Conservation (phyloP, 2,329 filamentous ascomycete species). For the Thyridium curvatum region DNA sequence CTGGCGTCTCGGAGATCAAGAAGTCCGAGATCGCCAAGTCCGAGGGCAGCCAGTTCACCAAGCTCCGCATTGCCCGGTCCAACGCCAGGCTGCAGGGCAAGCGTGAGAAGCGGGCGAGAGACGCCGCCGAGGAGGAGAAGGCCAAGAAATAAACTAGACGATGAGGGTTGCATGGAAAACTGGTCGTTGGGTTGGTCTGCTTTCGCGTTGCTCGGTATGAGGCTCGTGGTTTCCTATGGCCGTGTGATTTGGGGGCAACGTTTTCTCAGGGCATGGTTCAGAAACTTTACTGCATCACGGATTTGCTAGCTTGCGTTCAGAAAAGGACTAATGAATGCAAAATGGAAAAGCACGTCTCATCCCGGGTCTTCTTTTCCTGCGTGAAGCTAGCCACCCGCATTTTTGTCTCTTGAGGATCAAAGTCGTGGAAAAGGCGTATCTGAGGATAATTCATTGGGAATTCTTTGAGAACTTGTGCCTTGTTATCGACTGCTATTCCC, state of each 20-base stretch:
- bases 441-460: no score
- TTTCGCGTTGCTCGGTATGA: constrained; percentile 3
- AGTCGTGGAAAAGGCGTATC: no score
- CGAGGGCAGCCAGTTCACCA: constrained; percentile 81
- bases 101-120: constrained; percentile 89
- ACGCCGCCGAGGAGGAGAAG: constrained; percentile 76
- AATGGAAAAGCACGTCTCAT: constrained; percentile 5
- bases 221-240: constrained; percentile 4
- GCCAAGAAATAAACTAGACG: constrained; percentile 69
- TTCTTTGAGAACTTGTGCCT: no score
- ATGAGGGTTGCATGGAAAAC: constrained; percentile 1
- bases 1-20: constrained; percentile 67
- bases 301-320: constrained; percentile 25
- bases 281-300: constrained; percentile 9
- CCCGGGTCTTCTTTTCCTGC: no score
- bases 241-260: constrained; percentile 2
- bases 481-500: no score
- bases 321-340: constrained; percentile 20
- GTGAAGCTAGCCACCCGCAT: no score
- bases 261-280: constrained; percentile 16
- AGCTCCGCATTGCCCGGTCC: constrained; percentile 77
- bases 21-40: constrained; percentile 74
- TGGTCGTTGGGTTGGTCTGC: constrained; percentile 2
- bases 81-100: constrained; percentile 76
- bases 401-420: no score